Conservation (phyloP, 2,329 filamentous ascomycete genomes). For the Aspergillus japonicus region DNA sequence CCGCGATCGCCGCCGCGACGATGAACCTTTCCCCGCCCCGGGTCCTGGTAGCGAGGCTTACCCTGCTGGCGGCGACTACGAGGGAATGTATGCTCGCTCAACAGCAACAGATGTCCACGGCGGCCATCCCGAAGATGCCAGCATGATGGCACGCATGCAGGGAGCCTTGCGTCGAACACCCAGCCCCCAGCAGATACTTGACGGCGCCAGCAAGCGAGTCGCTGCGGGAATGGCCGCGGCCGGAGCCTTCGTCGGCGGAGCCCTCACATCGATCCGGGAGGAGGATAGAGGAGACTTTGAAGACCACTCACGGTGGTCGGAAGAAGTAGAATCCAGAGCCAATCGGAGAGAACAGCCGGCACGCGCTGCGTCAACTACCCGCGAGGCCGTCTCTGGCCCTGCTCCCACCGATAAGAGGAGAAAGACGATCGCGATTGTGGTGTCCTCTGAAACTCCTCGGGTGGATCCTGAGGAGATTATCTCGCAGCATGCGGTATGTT, state of each 20-base stretch:
- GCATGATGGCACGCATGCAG: conserved; percentile 75
- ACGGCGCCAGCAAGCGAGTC: conserved; percentile 77
- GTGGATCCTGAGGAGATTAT: conserved; percentile 58
- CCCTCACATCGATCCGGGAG: conserved; percentile 77
- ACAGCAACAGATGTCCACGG: conserved; percentile 35
- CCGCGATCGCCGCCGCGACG: conserved; percentile 52
- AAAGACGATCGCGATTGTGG: conserved; percentile 82
- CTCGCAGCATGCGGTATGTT: conserved; percentile 77
- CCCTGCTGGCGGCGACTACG: conserved; percentile 27
- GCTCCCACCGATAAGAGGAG: conserved; percentile 48
- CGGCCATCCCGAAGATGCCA: conserved; percentile 47
- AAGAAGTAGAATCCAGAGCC: conserved; percentile 73
- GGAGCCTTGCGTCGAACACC: conserved; percentile 78
- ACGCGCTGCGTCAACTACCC: conserved; percentile 26
- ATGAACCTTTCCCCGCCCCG: conserved; percentile 26
- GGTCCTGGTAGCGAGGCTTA: conserved; percentile 26
- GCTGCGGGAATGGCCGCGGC: conserved; percentile 79
- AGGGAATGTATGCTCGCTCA: conserved; percentile 34
- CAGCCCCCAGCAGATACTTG: conserved; percentile 84
- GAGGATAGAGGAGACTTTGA: conserved; percentile 77
- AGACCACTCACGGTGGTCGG: conserved; percentile 88
- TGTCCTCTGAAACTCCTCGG: conserved; percentile 71
- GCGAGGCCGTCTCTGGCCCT: conserved; percentile 34
- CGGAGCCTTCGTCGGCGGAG: conserved; percentile 77
- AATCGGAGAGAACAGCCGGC: conserved; percentile 33